Evolutionary conservation across 208 protist species (phyloP).

Genomic region (Naegleria lovaniensis): DNA sequence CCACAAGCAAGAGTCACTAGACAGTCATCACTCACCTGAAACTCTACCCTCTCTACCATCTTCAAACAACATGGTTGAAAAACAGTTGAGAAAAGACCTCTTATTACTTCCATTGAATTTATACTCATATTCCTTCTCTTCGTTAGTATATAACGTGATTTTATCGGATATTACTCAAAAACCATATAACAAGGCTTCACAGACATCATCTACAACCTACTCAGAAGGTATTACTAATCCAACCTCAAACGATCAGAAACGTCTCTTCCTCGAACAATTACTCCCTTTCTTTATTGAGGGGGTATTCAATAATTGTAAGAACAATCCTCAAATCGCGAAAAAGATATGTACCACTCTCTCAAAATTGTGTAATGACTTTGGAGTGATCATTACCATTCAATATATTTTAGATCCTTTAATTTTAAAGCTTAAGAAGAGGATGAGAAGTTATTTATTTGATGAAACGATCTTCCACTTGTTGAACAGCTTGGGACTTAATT

Average conservation of each 20-base stretch:
- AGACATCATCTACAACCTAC: background rate
- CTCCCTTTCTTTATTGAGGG: conserved; percentile 16
- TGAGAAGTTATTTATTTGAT: background rate
- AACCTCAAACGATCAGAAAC: background rate
- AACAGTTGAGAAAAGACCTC: background rate
- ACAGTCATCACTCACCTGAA: background rate
- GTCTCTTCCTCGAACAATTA: conserved; percentile 15
- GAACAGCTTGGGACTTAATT: background rate
- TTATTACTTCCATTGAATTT: background rate
- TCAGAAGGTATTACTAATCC: background rate
- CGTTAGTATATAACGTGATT: background rate
- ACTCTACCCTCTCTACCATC: background rate
- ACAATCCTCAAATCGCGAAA: background rate
- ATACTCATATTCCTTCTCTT: background rate
- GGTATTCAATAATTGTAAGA: background rate
- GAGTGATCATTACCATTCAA: background rate
- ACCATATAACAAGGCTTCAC: background rate
- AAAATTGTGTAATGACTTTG: background rate
- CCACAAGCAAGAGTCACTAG: background rate
- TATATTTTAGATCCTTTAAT: conserved; percentile 4
- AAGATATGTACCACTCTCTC: background rate
- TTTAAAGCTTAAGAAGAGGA: background rate
- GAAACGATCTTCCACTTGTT: background rate
- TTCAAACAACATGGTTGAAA: background rate
- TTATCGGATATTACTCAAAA: background rate